These are phyloP conservation scores for Microascus cirrosus DNA, from an alignment of 2,329 filamentous ascomycete genomes.

Conservation along the genomic window DNA sequence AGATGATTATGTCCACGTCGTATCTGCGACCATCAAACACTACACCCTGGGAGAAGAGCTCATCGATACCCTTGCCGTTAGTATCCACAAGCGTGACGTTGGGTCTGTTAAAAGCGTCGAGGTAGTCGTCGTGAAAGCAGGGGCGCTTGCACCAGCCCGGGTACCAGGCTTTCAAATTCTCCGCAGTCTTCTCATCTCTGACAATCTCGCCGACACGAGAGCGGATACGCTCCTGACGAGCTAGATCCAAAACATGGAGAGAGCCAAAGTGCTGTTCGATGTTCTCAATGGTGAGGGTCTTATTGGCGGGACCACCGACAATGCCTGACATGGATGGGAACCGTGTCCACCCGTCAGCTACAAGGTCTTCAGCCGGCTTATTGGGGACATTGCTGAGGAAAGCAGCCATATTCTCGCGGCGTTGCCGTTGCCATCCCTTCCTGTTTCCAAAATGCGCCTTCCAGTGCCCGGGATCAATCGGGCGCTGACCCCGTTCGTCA, in stretches of 20 bases:
- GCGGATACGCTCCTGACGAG: conserved; percentile 30
- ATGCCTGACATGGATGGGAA: too few species aligned
- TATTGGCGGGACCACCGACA: too few species aligned
- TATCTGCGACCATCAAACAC: conserved; percentile 34
- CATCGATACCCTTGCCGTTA: conserved; percentile 36
- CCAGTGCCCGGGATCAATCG: conserved; percentile 26
- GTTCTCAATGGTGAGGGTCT: too few species aligned
- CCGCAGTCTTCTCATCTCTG: conserved; percentile 36
- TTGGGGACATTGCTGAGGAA: conserved; percentile 17
- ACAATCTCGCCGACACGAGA: conserved; percentile 37
- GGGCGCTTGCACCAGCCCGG: conserved; percentile 53
- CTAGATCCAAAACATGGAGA: too few species aligned
- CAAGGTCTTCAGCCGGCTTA: conserved; percentile 32
- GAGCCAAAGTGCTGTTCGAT: too few species aligned
- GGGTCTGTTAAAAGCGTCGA: conserved; percentile 43
- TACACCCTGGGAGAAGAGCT: conserved; percentile 31
- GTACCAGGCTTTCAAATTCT: conserved; percentile 47
- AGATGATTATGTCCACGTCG: conserved; percentile 37
- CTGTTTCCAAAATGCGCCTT: too few species aligned
- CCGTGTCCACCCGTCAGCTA: conserved; percentile 36
- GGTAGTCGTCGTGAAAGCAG: conserved; percentile 48
- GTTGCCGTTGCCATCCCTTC: neutral
- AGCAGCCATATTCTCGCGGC: conserved; percentile 26
- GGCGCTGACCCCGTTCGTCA: conserved; percentile 21
- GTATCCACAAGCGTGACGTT: conserved; percentile 53